A percentile compares a stretch with the other conserved stretches of the same genome.
Conservation (phyloP, 805 yeast genomes). For the Candida verbasci region DNA sequence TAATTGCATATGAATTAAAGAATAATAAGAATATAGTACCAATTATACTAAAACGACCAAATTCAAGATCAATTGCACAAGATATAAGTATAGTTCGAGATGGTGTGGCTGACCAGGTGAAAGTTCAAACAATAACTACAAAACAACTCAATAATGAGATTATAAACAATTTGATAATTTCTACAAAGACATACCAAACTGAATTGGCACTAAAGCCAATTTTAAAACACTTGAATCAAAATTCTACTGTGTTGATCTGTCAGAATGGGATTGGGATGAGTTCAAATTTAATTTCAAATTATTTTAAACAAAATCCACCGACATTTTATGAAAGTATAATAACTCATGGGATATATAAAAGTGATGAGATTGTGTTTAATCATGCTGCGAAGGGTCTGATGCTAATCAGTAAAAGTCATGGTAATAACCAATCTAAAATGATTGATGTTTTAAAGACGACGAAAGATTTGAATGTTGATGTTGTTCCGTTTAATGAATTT, state of each 20-base stretch:
- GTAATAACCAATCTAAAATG: constrained; percentile 13
- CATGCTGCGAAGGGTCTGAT: constrained; percentile 76
- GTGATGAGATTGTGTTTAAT: constrained; percentile 22
- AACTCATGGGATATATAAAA: constrained; percentile 75
- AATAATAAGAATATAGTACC: constrained; percentile 38
- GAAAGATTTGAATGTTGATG: constrained; percentile 20
- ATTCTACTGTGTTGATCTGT: constrained; percentile 59
- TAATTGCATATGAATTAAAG: constrained; percentile 44
- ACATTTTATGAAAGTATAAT: constrained; percentile 68
- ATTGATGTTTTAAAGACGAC: constrained; percentile 20
- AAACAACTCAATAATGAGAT: constrained; percentile 16
- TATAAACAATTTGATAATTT: constrained; percentile 59
- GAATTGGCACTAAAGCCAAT: constrained; percentile 56
- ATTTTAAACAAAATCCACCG: constrained; percentile 62
- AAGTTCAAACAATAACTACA: constrained; percentile 8
- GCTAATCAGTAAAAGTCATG: constrained; percentile 40
- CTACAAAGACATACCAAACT: constrained; percentile 81
- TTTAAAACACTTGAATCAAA: constrained; percentile 40
- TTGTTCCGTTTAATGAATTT: constrained; percentile 37
- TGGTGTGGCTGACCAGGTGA: no score
- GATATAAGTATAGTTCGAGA: neutral
- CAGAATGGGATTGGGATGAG: constrained; percentile 84
- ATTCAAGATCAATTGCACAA: neutral
- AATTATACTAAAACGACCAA: constrained; percentile 22
- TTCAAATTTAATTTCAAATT: constrained; percentile 43